Percentiles rank a stretch among this genome's conserved stretches.
phyloP scores from a whole-genome alignment of 257 asterid species.

The Osmanthus fragrans region DNA sequence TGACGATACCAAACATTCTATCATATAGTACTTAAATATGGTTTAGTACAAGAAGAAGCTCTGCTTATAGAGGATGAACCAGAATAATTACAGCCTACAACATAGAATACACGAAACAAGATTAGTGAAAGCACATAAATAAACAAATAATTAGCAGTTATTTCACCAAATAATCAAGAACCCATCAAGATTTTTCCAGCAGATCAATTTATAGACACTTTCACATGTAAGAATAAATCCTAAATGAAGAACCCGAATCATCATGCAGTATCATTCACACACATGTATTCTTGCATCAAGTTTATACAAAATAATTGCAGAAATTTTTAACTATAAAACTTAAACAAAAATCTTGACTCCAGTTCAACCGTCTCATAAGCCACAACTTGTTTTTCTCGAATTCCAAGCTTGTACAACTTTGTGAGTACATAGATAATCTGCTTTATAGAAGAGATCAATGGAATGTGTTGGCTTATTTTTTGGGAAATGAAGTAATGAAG shows the following conservation, averaged over 20 bases:
- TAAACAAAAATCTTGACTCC: no score
- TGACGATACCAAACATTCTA: no score
- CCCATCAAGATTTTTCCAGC: background rate
- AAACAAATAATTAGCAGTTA: background rate
- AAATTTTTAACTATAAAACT: no score
- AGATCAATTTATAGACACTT: background rate
- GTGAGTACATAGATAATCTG: no score
- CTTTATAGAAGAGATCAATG: no score
- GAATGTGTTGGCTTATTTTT: no score
- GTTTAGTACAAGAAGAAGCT: background rate
- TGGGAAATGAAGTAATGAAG: background rate
- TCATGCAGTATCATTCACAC: background rate
- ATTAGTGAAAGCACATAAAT: conserved; percentile 15
- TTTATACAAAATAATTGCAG: no score
- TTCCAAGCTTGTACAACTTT: no score
- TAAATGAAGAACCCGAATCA: background rate
- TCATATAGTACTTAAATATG: no score
- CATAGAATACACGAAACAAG: conserved; percentile 5
- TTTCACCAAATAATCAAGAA: background rate
- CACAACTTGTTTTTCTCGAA: no score
- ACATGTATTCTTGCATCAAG: background rate
- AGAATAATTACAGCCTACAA: conserved; percentile 56
- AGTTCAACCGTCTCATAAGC: no score
- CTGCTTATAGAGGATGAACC: conserved; percentile 51
- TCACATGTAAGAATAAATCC: background rate